phyloP scores from a whole-genome alignment of 805 yeast genomes.

The Jamesozyma lodderae region DNA sequence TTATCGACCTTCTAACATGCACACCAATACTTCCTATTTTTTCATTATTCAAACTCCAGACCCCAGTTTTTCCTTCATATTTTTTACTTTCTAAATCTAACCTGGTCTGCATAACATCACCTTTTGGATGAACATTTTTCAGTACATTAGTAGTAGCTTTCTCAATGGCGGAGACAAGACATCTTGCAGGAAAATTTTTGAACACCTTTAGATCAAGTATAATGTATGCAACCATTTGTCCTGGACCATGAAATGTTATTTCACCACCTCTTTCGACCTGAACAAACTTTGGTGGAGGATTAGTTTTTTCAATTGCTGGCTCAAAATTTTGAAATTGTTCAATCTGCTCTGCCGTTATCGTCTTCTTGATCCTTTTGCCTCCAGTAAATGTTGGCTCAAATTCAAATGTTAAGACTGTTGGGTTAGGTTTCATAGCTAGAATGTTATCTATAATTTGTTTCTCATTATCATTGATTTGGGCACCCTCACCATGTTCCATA shows the following conservation, averaged over 20 bases:
- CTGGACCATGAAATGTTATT: slow-evolving; percentile 93
- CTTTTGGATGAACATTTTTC: slow-evolving; percentile 5
- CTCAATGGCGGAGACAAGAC: slow-evolving; percentile 59
- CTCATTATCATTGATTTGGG: slow-evolving; percentile 38
- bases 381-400: slow-evolving; percentile 84
- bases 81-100: slow-evolving; percentile 6
- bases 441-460: slow-evolving; percentile 37
- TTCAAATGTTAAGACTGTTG: slow-evolving; percentile 72
- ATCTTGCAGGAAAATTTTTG: slow-evolving; percentile 46
- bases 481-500: slow-evolving; percentile 29
- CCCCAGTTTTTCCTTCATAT: slow-evolving; percentile 72
- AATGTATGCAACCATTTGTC: slow-evolving; percentile 83
- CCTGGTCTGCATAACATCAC: too few species aligned
- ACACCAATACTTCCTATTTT: slow-evolving; percentile 85
- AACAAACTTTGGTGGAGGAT: slow-evolving; percentile 50
- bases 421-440: slow-evolving; percentile 44
- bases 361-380: slow-evolving; percentile 70
- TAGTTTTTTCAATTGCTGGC: slow-evolving; percentile 13
- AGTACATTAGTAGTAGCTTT: slow-evolving; percentile 45
- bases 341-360: slow-evolving; percentile 31
- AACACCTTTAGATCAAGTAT: slow-evolving; percentile 62
- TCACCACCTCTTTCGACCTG: slow-evolving; percentile 91
- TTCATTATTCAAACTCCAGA: slow-evolving; percentile 54
- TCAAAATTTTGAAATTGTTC: slow-evolving; percentile 18
- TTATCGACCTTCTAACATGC: slow-evolving; percentile 71